Evolutionary conservation across 148 eudicot genomes (phyloP).

Genomic region (Talinum fruticosum): DNA sequence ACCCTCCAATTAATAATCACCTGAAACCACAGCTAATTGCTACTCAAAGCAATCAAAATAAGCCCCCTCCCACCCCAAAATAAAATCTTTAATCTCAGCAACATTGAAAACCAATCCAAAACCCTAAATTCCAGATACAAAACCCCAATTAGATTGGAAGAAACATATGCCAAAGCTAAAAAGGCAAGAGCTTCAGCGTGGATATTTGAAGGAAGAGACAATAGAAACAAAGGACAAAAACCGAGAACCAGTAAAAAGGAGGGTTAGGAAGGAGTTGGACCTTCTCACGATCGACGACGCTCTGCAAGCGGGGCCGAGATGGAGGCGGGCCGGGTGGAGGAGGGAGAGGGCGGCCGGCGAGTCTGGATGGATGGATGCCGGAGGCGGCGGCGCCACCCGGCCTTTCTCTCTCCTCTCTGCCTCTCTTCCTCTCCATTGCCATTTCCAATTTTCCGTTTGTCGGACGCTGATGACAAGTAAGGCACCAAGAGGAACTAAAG

Average conservation of each 20-base stretch:
- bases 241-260: neutral
- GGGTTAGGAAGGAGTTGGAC: conserved; percentile 6
- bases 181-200: neutral
- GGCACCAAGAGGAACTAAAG: too few relatives aligned
- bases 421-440: conserved; percentile 24
- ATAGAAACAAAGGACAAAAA: neutral
- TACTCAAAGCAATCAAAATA: neutral
- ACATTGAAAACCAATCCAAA: conserved; percentile 7
- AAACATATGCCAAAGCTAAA: neutral
- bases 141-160: neutral
- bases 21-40: neutral
- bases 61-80: too few relatives aligned
- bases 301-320: conserved; percentile 30
- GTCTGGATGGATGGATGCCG: conserved; percentile 17
- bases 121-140: neutral
- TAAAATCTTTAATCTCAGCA: neutral
- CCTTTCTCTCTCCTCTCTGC: conserved; percentile 39
- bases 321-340: conserved; percentile 25
- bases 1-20: neutral
- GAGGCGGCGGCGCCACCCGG: conserved; percentile 15
- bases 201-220: neutral
- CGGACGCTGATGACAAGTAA: too few relatives aligned
- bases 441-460: neutral
- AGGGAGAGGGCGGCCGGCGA: conserved; percentile 28
- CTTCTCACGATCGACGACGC: conserved; percentile 45